These are phyloP conservation scores for Amanita pallidorosea DNA, from an alignment of 768 basidiomycete species.

Conservation along the genomic window DNA sequence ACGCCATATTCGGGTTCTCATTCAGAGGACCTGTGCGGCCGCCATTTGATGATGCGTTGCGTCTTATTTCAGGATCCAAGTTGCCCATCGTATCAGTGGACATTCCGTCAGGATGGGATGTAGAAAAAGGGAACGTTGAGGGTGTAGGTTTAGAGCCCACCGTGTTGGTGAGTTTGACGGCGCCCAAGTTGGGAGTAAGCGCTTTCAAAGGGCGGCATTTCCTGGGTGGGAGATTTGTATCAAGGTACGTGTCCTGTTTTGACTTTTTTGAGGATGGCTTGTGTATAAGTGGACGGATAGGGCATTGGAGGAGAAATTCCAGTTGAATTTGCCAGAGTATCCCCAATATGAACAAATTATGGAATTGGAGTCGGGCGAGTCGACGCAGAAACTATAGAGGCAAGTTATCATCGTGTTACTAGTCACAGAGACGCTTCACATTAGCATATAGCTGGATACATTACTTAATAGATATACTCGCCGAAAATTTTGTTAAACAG, in stretches of 20 bases:
- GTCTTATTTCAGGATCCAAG: constrained; percentile 46
- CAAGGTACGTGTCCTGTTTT: constrained; percentile 44
- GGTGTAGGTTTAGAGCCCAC: constrained; percentile 59
- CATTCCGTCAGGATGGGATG: constrained; percentile 96
- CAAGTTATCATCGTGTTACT: no score
- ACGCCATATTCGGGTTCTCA: constrained; percentile 97
- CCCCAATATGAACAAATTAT: constrained; percentile 77
- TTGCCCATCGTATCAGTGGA: constrained; percentile 91
- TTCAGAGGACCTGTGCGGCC: constrained; percentile 85
- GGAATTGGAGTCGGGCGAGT: constrained; percentile 35
- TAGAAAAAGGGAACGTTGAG: constrained; percentile 60
- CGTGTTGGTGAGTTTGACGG: constrained; percentile 84
- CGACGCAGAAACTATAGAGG: constrained; percentile 1
- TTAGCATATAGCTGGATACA: no score
- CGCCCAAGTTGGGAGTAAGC: constrained; percentile 83
- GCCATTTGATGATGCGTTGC: constrained; percentile 75
- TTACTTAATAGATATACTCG: no score
- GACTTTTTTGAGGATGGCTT: not conserved
- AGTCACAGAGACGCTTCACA: no score
- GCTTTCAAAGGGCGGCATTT: constrained; percentile 78
- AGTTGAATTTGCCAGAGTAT: constrained; percentile 76
- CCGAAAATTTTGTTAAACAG: no score
- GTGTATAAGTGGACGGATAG: constrained; percentile 26
- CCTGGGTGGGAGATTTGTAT: constrained; percentile 88
- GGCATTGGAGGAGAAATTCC: constrained; percentile 57